Conservation (phyloP, 768 basidiomycete genomes). For the Jaapia argillacea region DNA sequence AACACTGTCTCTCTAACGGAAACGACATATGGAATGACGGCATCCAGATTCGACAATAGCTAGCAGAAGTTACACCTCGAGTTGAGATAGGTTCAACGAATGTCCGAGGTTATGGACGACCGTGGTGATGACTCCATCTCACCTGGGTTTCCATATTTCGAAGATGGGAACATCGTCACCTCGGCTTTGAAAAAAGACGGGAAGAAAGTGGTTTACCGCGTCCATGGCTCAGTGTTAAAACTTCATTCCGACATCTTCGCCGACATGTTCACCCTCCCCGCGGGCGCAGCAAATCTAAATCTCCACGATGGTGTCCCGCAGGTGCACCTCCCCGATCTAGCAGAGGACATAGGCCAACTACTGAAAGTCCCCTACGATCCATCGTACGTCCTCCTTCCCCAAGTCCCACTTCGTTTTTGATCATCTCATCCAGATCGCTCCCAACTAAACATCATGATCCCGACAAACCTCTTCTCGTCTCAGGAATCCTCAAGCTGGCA, state of each 20-base stretch:
- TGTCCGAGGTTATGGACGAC: too few species aligned
- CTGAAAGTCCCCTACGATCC: conserved; percentile 10
- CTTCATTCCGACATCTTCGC: conserved; percentile 11
- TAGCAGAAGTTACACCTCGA: too few species aligned
- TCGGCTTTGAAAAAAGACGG: conserved; percentile 1
- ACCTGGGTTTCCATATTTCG: conserved; percentile 8
- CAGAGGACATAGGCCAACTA: conserved; percentile 5
- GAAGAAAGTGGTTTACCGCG: conserved; percentile 4
- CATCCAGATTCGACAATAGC: too few species aligned
- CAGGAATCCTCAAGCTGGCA: too few species aligned
- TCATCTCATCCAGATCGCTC: too few species aligned
- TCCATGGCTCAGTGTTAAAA: conserved; percentile 10
- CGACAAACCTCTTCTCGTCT: too few species aligned
- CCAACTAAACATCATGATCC: too few species aligned
- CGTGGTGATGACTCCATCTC: too few species aligned
- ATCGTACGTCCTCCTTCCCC: conserved; percentile 6
- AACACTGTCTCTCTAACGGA: too few species aligned
- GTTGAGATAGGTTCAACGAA: too few species aligned
- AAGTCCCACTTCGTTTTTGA: too few species aligned
- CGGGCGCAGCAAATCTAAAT: conserved; percentile 3
- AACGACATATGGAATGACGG: too few species aligned
- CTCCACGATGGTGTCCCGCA: conserved; percentile 10
- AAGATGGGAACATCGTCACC: conserved; percentile 10
- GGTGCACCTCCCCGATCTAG: conserved; percentile 7
- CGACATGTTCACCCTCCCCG: conserved; percentile 12